Evolutionary conservation across 495 filamentous ascomycete genomes (phyloP), one percentile per base, ranked within the genome.

Genomic region (Baudoinia panamericana): DNA sequence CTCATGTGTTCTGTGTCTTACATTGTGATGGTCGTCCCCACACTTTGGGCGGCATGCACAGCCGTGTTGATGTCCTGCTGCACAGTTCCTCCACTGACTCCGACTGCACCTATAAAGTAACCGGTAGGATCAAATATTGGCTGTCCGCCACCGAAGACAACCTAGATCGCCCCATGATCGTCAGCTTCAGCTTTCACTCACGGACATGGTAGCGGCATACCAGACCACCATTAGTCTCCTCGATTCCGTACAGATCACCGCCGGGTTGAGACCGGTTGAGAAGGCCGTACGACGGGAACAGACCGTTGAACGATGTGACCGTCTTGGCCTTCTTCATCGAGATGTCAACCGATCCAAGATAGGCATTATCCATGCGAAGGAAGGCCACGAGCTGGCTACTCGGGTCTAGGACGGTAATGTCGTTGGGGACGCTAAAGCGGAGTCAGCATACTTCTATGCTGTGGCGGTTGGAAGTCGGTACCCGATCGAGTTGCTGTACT

Each of bases 301-400:
- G 32, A 11, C 50, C 50, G 31, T 46, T 46, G 36, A 51, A 50
- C 21, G 35, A 41, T 4, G 41, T 37, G 6, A 51, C 47, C 2
- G 50, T 53, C 36, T 43, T 41, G 0, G 50, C 50, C 22, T 53
- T 53, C 33, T 51, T 50, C 5, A 53, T 50, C 20, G 34, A 34
- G 24, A 53, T 46, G 34, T 53, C 50, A 11, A 53, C 34, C 18
- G 33, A 46, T 6, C 28, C 46, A 11, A 50, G 38, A 20, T 25
- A 42, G 23, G 50, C 50, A 37, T 43, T 43, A 21, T 53, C 50
- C 41, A 43, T 53, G 7, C 50, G 23, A 6, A 41, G 24, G 31
- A 53, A 51, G 7, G 47, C 50, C 21, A 53, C 41, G 32, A 53
- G 47, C n/a, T 34, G 34, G 31, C 24, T 27, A 6, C 28, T 30